These are phyloP conservation scores for Bjerkandera adusta DNA, from an alignment of 1,284 basidiomycete species.

Conservation along the genomic window DNA sequence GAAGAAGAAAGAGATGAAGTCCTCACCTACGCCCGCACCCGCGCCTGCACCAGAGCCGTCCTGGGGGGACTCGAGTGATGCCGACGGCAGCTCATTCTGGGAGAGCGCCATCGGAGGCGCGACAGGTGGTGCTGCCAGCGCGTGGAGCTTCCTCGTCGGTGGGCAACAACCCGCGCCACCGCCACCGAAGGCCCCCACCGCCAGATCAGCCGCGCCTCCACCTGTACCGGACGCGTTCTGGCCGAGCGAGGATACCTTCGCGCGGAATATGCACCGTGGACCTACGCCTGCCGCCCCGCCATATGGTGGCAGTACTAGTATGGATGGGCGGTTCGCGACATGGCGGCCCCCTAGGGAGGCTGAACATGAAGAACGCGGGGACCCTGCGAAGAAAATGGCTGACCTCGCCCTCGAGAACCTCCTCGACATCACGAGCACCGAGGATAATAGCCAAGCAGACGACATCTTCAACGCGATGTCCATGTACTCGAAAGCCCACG, in stretches of 20 bases:
- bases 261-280: constrained; percentile 3
- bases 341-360: constrained; percentile 7
- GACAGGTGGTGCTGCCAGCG: constrained; percentile 6
- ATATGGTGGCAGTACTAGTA: neutral
- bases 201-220: neutral
- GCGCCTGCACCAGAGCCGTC: neutral
- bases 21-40: too few relatives aligned
- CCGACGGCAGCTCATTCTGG: constrained; percentile 7
- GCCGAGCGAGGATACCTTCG: constrained; percentile 2
- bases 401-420: constrained; percentile 12
- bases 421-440: neutral
- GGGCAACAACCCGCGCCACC: neutral
- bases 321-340: constrained; percentile 9
- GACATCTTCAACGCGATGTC: constrained; percentile 12
- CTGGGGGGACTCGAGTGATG: neutral
- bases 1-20: neutral
- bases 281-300: neutral
- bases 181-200: too few relatives aligned
- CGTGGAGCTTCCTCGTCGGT: constrained; percentile 8
- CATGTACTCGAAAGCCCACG: constrained; percentile 10
- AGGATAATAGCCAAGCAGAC: neutral
- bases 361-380: neutral
- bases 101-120: neutral
- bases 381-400: constrained; percentile 12
- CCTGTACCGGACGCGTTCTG: neutral